Conservation (phyloP, 2,329 filamentous ascomycete genomes). For the Colletotrichum chlorophyti region DNA sequence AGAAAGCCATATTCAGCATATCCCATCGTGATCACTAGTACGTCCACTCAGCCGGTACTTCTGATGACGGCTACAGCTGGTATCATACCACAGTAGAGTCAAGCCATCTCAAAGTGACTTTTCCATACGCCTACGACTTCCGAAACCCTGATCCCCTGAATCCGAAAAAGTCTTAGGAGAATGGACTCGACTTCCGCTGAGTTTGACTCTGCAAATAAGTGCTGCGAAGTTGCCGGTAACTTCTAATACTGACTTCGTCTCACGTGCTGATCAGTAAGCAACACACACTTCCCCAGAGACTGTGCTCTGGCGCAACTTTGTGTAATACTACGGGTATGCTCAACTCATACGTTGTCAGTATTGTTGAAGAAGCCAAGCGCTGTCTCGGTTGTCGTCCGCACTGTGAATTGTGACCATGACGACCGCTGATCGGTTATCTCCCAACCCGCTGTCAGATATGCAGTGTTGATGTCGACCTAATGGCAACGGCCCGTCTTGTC, state of each 20-base stretch:
- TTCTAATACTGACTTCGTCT: neutral
- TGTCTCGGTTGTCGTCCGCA: too few relatives aligned
- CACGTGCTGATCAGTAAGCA: neutral
- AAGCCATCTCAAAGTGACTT: slow-evolving; percentile 4
- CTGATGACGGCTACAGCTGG: slow-evolving; percentile 8
- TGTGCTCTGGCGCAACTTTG: too few relatives aligned
- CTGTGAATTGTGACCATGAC: too few relatives aligned
- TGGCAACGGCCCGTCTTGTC: too few relatives aligned
- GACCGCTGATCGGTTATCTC: too few relatives aligned
- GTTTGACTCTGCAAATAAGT: neutral
- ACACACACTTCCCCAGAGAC: too few relatives aligned
- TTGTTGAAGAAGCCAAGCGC: too few relatives aligned
- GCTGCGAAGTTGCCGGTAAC: neutral
- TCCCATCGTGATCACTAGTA: slow-evolving; percentile 1
- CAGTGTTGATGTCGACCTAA: too few relatives aligned
- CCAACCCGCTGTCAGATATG: too few relatives aligned
- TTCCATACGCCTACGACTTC: neutral
- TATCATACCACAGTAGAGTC: slow-evolving; percentile 1
- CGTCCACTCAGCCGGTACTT: neutral
- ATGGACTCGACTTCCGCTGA: neutral
- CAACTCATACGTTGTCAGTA: too few relatives aligned
- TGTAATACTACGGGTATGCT: too few relatives aligned
- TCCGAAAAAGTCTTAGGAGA: neutral
- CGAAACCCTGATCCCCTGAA: neutral
- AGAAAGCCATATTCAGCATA: slow-evolving; percentile 4